Evolutionary conservation across 2,329 filamentous ascomycete genomes (phyloP).

Genomic region (Colletotrichum sp.): DNA sequence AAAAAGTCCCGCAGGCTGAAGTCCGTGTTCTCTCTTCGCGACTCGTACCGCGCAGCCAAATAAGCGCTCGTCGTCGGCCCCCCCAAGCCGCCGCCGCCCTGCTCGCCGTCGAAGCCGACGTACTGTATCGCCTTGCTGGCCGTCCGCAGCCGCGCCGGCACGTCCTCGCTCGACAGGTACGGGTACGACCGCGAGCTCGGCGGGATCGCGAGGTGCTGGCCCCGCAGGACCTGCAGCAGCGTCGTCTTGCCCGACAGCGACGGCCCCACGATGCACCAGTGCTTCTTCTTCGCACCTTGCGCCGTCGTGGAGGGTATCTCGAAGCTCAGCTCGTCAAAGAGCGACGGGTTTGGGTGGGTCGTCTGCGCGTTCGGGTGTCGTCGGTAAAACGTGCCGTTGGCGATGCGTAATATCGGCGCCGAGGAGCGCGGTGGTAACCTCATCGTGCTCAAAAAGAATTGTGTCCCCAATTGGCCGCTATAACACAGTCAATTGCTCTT

Average conservation of each 20-base stretch:
- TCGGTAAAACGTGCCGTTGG: conserved; percentile 83
- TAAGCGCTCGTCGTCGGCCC: conserved; percentile 76
- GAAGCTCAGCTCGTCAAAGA: conserved; percentile 77
- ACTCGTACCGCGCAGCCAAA: conserved; percentile 89
- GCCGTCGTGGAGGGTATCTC: conserved; percentile 62
- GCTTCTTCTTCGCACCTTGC: conserved; percentile 49
- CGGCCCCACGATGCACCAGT: conserved; percentile 86
- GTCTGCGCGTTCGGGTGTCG: conserved; percentile 63
- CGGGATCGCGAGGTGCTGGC: conserved; percentile 76
- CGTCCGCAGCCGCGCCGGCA: conserved; percentile 59
- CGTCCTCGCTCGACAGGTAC: conserved; percentile 68
- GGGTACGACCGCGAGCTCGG: conserved; percentile 79
- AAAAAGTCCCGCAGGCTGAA: conserved; percentile 85
- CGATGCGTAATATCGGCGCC: conserved; percentile 71
- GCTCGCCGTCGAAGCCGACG: conserved; percentile 86
- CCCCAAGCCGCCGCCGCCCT: conserved; percentile 52
- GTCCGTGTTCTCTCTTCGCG: conserved; percentile 82
- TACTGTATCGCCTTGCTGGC: conserved; percentile 78
- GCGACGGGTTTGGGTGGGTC: conserved; percentile 65
- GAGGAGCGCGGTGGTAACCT: conserved; percentile 5
- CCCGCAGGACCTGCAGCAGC: conserved; percentile 79
- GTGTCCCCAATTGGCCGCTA: background rate
- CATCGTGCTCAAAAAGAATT: background rate
- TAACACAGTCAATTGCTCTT: background rate
- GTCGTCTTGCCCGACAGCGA: conserved; percentile 81